These are phyloP conservation scores for Hymenoscyphus albidus DNA, from an alignment of 2,329 filamentous ascomycete genomes.

Conservation along the genomic window DNA sequence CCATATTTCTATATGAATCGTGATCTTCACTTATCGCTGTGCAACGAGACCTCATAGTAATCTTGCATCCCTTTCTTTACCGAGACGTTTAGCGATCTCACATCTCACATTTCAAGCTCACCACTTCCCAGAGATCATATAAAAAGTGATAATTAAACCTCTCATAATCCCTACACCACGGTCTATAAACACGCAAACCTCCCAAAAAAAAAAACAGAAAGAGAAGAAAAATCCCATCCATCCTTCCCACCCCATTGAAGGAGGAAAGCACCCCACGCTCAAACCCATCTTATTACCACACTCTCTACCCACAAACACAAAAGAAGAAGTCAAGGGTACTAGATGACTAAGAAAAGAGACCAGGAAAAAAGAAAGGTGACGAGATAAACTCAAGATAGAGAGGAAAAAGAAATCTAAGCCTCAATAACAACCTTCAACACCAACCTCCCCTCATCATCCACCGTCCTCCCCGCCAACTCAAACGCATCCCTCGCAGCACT, in stretches of 20 bases:
- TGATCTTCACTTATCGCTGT: neutral
- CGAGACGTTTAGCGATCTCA: no score
- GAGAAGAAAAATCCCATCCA: neutral
- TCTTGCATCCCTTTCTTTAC: no score
- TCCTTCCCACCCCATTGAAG: slow-evolving; percentile 3
- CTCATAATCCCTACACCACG: neutral
- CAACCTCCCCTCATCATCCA: slow-evolving; percentile 63
- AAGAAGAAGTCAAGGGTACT: neutral
- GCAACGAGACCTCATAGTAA: no score
- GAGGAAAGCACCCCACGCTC: neutral
- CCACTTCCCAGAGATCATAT: neutral
- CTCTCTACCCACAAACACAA: slow-evolving; percentile 15
- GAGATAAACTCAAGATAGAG: neutral
- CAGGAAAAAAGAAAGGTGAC: no score
- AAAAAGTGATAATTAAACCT: neutral
- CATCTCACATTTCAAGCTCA: neutral
- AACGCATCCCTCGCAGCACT: slow-evolving; percentile 61
- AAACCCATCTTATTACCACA: neutral
- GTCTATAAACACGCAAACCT: neutral
- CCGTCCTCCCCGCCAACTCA: slow-evolving; percentile 64
- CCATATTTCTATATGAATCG: neutral
- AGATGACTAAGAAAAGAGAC: no score
- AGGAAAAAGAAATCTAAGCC: slow-evolving; percentile 41
- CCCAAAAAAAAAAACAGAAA: slow-evolving; percentile 2
- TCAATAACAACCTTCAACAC: slow-evolving; percentile 70